Conservation (phyloP, 164 flowering plant species). For the Magnolia changhungtana region DNA sequence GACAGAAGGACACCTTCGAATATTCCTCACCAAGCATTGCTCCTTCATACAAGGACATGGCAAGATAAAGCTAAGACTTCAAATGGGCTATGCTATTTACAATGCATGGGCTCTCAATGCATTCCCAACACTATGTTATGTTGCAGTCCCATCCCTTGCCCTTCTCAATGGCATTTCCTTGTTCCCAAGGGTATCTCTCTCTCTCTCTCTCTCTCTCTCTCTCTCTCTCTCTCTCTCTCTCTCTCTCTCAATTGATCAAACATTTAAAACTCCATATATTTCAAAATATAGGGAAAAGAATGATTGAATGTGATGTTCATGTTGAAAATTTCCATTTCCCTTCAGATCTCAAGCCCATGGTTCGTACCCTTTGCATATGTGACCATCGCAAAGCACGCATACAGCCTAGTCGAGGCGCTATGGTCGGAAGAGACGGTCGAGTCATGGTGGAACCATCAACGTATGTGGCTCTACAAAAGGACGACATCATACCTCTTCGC, state of each 20-base stretch:
- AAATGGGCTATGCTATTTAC: slow-evolving; percentile 44
- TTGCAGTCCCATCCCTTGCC: slow-evolving; percentile 54
- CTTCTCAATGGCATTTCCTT: slow-evolving; percentile 55
- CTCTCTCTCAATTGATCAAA: too few species aligned
- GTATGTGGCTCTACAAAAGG: slow-evolving; percentile 71
- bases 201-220: too few species aligned
- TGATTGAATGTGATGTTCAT: slow-evolving; percentile 23
- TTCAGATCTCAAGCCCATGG: slow-evolving; percentile 68
- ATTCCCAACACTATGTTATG: slow-evolving; percentile 50
- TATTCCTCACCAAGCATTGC: slow-evolving; percentile 25
- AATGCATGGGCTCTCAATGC: slow-evolving; percentile 51
- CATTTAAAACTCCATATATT: too few species aligned
- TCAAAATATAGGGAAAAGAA: too few species aligned
- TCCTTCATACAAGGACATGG: slow-evolving; percentile 30
- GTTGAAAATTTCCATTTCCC: slow-evolving; percentile 11
- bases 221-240: too few species aligned
- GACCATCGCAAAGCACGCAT: slow-evolving; percentile 21
- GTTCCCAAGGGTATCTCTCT: slow-evolving; percentile 31
- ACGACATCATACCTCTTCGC: slow-evolving; percentile 55
- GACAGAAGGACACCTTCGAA: slow-evolving; percentile 32
- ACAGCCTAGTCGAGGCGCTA: slow-evolving; percentile 41
- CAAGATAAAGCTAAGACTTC: slow-evolving; percentile 41
- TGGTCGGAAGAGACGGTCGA: slow-evolving; percentile 43
- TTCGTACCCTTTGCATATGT: slow-evolving; percentile 55
- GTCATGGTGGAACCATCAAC: slow-evolving; percentile 70